Evolutionary conservation across 208 protist species (phyloP), one percentile per base, ranked within the genome.

Genomic region (Acanthamoeba divionensis): DNA sequence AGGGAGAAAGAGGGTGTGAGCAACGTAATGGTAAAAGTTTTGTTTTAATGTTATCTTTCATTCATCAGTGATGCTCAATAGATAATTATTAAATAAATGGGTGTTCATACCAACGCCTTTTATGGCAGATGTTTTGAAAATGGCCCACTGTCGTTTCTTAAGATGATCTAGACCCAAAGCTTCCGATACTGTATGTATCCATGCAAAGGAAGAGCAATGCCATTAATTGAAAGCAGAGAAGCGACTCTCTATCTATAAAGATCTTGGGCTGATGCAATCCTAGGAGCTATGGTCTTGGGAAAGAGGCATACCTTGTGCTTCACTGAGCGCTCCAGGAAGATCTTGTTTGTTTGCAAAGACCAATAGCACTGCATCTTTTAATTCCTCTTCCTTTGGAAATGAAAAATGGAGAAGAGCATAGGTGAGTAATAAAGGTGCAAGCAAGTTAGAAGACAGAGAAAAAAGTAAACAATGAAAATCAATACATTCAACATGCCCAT

Each of bases 271-370:
- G 26, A 15, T 31, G 45, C 15, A 38, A 21, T 8, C 5, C 26
- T 15, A 6, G 5, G 52, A 8, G 29, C 21, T 21, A 38, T 33
- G 1, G 38, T 10, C 4, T 26, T 1, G 44, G 15, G 29, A 1
- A 12, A 66, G 29, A 57, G 7, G 18, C n/a, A 38, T 36, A 86
- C 55, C 45, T 75, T 60, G 15, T 5, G 89, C 77, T 13, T 60
- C 47, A 21, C 36, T 44, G 29, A 91, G 73, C 2, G 69, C 79
- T 29, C 91, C 92, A 0, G 90, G 87, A 36, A 97, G 38, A 93
- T 97, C 97, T 77, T 98, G 97, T 92, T 98, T 98, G 91, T 98
- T 98, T 2, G 97, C 97, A 82, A 98, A 97, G 7, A 98, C 96
- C 10, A 98, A 38, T 31, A 98, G 92, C 36, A 93, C 83, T 0